Conservation (phyloP, 805 yeast species). For the Helenozyma baotianmanensis region DNA sequence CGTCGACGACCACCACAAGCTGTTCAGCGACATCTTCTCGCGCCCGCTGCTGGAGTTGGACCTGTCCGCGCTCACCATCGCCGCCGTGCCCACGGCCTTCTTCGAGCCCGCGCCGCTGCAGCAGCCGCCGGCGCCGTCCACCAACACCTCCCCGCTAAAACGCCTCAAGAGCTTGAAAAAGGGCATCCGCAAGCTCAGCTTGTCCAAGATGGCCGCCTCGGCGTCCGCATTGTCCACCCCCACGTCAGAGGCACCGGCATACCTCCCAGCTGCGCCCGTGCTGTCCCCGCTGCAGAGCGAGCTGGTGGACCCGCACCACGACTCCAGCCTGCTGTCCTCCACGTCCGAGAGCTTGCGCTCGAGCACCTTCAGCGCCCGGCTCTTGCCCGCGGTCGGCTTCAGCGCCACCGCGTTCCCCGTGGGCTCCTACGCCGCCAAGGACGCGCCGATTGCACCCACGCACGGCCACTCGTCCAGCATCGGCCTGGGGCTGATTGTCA, state of each 20-base stretch:
- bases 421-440: too few species aligned
- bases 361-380: conserved; percentile 12
- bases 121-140: conserved; percentile 2
- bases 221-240: conserved; percentile 4
- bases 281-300: conserved; percentile 13
- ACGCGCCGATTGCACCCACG: conserved; percentile 5
- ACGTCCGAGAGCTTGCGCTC: conserved; percentile 9
- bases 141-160: conserved; percentile 28
- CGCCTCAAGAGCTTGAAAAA: conserved; percentile 34
- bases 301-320: conserved; percentile 4
- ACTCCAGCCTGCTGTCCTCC: conserved; percentile 12
- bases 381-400: conserved; percentile 2
- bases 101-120: conserved; percentile 10
- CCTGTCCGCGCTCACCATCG: conserved; percentile 19
- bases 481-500: conserved; percentile 8
- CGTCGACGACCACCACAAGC: conserved; percentile 12
- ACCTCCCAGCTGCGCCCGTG: conserved; percentile 2
- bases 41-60: conserved; percentile 23
- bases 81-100: conserved; percentile 13
- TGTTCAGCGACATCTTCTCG: conserved; percentile 5
- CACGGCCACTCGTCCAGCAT: conserved; percentile 13
- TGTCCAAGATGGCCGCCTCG: conserved; percentile 13
- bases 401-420: conserved; percentile 3
- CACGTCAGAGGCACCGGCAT: neutral
- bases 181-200: conserved; percentile 35